Evolutionary conservation across 768 basidiomycete species (phyloP), one percentile per base, ranked within the genome.

Genomic region (Mrakia gelida): DNA sequence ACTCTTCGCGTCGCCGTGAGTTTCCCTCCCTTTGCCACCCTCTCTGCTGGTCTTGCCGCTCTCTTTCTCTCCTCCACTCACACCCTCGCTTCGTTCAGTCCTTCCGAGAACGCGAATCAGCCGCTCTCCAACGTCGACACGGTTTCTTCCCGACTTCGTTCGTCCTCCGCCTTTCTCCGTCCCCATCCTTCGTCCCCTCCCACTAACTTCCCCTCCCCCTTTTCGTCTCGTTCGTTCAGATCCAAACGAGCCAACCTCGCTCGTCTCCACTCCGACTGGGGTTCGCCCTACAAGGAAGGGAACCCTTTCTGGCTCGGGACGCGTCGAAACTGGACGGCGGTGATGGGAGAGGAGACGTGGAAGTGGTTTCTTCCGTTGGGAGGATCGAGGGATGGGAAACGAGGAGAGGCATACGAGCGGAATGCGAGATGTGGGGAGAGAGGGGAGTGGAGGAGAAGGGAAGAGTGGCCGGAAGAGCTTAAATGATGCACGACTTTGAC

Each of bases 361-460:
- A n/a, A 16, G 30, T 78, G 77, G 77, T 28, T 78, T 21, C 34
- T 78, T 16, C 77, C 77, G 7, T 10, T 75, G 18, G 73, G 77
- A 23, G 49, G 34, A 38, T 3, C 52, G 21, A 72, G 71, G 11
- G 71, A 49, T 43, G 71, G 45, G 45, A 56, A 28, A n/a, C 21
- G 49, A 28, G 71, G 71, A 10, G 71, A 30, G 28, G 5, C 9
- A 30, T 49, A 56, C 30, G 56, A 73, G 34, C 16, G 28, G 72
- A 73, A 73, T 41, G 56, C 21, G 30, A 30, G 49, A 32, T 28
- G 72, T 28, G 34, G 56, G 38, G 72, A 41, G 72, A 73, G 72
- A 30, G 34, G 52, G 16, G 72, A 61, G 34, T 49, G 34, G 52
- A 23, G 32, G 54, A 61, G 9, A 23, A 32, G 34, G 52, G 72